Conservation (phyloP, 768 basidiomycete genomes). For the Rhizopogon roseolus region DNA sequence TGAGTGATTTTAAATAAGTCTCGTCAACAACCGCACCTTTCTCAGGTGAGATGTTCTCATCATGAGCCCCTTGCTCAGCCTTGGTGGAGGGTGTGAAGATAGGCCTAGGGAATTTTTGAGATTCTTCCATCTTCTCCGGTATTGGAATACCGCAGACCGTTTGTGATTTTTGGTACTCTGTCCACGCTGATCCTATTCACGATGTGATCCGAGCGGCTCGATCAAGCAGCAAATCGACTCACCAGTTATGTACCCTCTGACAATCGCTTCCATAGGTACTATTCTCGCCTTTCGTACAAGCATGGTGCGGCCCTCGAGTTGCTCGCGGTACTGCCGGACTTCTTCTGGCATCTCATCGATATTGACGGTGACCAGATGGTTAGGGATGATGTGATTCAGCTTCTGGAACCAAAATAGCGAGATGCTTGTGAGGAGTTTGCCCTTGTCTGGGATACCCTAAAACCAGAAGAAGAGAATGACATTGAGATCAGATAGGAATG, state of each 20-base stretch:
- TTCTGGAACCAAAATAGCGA: slow-evolving; percentile 96
- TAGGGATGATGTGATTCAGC: slow-evolving; percentile 73
- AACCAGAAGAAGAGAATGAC: neutral
- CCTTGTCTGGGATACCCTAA: slow-evolving; percentile 94
- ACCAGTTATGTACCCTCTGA: slow-evolving; percentile 97
- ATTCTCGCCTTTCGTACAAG: slow-evolving; percentile 87
- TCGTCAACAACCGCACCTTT: slow-evolving; percentile 41
- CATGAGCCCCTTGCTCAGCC: slow-evolving; percentile 89
- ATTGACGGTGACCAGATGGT: slow-evolving; percentile 81
- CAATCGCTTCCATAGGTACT: slow-evolving; percentile 91
- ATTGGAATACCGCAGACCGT: slow-evolving; percentile 86
- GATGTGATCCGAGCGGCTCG: neutral
- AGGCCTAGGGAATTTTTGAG: slow-evolving; percentile 73
- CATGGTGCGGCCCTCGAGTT: slow-evolving; percentile 84
- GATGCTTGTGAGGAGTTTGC: slow-evolving; percentile 81
- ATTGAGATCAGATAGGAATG: slow-evolving; percentile 1
- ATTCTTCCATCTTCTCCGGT: slow-evolving; percentile 76
- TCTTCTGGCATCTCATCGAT: slow-evolving; percentile 81
- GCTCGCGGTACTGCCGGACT: slow-evolving; percentile 66
- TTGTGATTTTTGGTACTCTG: slow-evolving; percentile 82
- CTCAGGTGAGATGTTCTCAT: slow-evolving; percentile 91
- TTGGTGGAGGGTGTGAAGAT: slow-evolving; percentile 97
- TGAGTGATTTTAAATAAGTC: neutral
- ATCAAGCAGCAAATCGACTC: slow-evolving; percentile 10
- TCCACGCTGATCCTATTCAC: slow-evolving; percentile 85